Percentiles rank a stretch among this genome's conserved stretches.
Evolutionary conservation across 2,329 filamentous ascomycete species (phyloP).

Genomic region (Didymella pinodella): DNA sequence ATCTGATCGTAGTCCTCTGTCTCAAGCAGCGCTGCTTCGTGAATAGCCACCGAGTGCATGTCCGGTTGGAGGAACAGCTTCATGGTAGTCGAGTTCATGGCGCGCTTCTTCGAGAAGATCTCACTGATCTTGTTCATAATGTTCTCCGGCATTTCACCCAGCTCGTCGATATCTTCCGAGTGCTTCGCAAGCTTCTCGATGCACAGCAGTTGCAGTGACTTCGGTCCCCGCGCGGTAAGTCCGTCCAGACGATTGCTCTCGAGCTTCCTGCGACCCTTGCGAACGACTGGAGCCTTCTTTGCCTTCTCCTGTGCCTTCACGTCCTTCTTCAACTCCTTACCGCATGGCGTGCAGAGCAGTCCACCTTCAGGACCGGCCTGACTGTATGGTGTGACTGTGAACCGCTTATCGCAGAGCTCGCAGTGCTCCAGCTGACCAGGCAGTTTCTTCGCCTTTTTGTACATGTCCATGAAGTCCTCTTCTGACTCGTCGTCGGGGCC

Average conservation of each 20-base stretch:
- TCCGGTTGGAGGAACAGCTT: conserved; percentile 62
- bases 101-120: conserved; percentile 69
- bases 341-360: conserved; percentile 83
- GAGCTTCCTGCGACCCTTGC: conserved; percentile 73
- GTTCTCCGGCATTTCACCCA: conserved; percentile 67
- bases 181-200: conserved; percentile 70
- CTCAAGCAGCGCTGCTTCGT: conserved; percentile 71
- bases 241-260: conserved; percentile 89
- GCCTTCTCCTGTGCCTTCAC: conserved; percentile 67
- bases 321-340: conserved; percentile 74
- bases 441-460: conserved; percentile 66
- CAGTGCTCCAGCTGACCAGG: conserved; percentile 91
- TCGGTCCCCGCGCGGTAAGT: conserved; percentile 68
- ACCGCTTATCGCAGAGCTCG: conserved; percentile 82
- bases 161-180: conserved; percentile 69
- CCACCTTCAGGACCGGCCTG: conserved; percentile 83
- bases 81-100: conserved; percentile 61
- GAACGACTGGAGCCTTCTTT: conserved; percentile 64
- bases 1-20: conserved; percentile 81
- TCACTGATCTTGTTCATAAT: conserved; percentile 67
- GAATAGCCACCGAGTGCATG: conserved; percentile 64
- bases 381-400: conserved; percentile 91
- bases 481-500: conserved; percentile 55
- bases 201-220: conserved; percentile 71
- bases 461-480: conserved; percentile 61